A percentile compares a stretch with the other conserved stretches of the same genome.
Conservation (phyloP, 306 rosid genomes). For the Biancaea sappan region DNA sequence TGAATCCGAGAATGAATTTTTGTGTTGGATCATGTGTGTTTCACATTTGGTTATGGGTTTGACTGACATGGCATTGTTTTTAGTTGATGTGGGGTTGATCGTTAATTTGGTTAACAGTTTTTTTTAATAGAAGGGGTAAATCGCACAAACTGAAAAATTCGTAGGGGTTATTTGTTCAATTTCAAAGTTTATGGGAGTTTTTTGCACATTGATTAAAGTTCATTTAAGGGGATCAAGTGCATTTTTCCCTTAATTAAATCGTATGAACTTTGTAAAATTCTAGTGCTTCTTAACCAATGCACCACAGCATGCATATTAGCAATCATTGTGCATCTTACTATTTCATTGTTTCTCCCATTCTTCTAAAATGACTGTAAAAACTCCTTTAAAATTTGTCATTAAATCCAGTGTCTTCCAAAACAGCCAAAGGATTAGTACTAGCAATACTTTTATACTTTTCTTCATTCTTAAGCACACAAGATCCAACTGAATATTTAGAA, state of each 20-base stretch:
- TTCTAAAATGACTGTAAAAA: not conserved
- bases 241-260: conserved; percentile 13
- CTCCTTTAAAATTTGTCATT: not conserved
- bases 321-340: not conserved
- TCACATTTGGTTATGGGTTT: too few relatives aligned
- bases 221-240: too few relatives aligned
- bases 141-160: too few relatives aligned
- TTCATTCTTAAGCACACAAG: not conserved
- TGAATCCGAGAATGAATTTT: too few relatives aligned
- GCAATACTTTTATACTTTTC: not conserved
- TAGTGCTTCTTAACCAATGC: conserved; percentile 8
- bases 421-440: not conserved
- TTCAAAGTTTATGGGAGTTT: too few relatives aligned
- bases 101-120: too few relatives aligned
- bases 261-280: not conserved
- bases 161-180: too few relatives aligned
- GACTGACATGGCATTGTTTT: too few relatives aligned
- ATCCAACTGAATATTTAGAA: not conserved
- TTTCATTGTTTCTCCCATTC: not conserved
- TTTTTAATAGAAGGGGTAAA: too few relatives aligned
- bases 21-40: too few relatives aligned
- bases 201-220: too few relatives aligned
- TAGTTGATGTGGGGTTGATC: too few relatives aligned
- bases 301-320: not conserved
- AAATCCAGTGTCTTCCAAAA: not conserved